Evolutionary conservation across 192 early-diverging fungal genomes (phyloP).

Genomic region (Backusella parvicylindrica): DNA sequence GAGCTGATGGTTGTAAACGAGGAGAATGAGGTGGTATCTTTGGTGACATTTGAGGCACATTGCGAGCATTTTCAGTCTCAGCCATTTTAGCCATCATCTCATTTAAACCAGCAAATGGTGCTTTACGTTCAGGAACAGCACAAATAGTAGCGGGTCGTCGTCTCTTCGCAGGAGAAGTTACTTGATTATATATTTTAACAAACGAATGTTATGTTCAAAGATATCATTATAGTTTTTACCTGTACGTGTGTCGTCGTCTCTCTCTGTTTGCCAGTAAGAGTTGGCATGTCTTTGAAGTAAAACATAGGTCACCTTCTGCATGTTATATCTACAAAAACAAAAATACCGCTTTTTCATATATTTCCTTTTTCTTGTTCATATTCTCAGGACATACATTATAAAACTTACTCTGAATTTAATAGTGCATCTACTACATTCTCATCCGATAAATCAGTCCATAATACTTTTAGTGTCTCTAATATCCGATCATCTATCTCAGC

Average conservation of each 20-base stretch:
- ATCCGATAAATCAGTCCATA: slow-evolving; percentile 30
- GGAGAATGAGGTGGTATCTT: not conserved
- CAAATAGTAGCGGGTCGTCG: slow-evolving; percentile 32
- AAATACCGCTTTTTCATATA: not conserved
- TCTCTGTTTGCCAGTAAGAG: slow-evolving; percentile 29
- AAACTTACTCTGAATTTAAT: slow-evolving; percentile 25
- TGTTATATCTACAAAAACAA: slow-evolving; percentile 26
- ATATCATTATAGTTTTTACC: not conserved
- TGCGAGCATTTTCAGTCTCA: slow-evolving; percentile 9
- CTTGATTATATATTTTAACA: not conserved
- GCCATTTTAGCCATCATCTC: slow-evolving; percentile 26
- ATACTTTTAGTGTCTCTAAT: slow-evolving; percentile 23
- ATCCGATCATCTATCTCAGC: slow-evolving; percentile 31
- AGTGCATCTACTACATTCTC: slow-evolving; percentile 22
- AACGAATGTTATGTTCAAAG: not conserved
- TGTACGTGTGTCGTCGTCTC: slow-evolving; percentile 12
- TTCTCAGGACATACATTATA: not conserved
- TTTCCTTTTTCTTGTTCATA: not conserved
- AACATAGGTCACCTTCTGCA: slow-evolving; percentile 37
- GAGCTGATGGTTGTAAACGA: not conserved
- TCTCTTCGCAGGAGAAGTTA: slow-evolving; percentile 29
- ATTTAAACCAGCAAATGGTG: slow-evolving; percentile 21
- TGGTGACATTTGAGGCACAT: not conserved
- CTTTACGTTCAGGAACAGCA: slow-evolving; percentile 18
- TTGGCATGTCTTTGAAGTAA: slow-evolving; percentile 26